phyloP scores from a whole-genome alignment of 805 yeast species.

The Candida saitoana region DNA sequence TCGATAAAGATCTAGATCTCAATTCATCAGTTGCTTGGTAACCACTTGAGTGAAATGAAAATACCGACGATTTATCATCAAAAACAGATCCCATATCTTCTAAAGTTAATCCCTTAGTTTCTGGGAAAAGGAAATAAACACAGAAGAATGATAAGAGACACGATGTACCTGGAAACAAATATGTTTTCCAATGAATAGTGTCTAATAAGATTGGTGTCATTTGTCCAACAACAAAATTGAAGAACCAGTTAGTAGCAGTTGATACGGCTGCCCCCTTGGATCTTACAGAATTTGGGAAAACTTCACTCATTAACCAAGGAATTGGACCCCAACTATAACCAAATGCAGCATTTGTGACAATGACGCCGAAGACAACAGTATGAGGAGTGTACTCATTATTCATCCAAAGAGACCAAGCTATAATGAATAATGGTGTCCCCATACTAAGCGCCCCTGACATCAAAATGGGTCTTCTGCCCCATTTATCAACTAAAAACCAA shows the following conservation, averaged over 20 bases:
- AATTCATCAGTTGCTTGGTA: constrained; percentile 13
- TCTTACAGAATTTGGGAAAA: constrained; percentile 76
- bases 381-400: constrained; percentile 52
- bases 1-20: constrained; percentile 7
- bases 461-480: constrained; percentile 89
- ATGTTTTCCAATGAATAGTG: constrained; percentile 70
- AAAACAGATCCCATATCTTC: constrained; percentile 92
- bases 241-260: constrained; percentile 91
- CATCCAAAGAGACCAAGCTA: constrained; percentile 50
- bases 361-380: constrained; percentile 70
- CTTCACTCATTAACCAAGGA: constrained; percentile 90
- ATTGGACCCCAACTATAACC: constrained; percentile 95
- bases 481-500: constrained; percentile 82
- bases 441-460: constrained; percentile 74
- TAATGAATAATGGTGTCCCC: constrained; percentile 65
- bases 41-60: constrained; percentile 37
- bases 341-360: constrained; percentile 76
- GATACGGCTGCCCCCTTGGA: constrained; percentile 89
- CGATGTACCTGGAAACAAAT: constrained; percentile 74
- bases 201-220: constrained; percentile 85
- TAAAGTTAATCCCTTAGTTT: constrained; percentile 80
- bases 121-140: constrained; percentile 76
- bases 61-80: constrained; percentile 53
- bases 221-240: constrained; percentile 88
- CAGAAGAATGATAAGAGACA: constrained; percentile 70